Conservation (phyloP, 768 basidiomycete species). For the Suillus bovinus region DNA sequence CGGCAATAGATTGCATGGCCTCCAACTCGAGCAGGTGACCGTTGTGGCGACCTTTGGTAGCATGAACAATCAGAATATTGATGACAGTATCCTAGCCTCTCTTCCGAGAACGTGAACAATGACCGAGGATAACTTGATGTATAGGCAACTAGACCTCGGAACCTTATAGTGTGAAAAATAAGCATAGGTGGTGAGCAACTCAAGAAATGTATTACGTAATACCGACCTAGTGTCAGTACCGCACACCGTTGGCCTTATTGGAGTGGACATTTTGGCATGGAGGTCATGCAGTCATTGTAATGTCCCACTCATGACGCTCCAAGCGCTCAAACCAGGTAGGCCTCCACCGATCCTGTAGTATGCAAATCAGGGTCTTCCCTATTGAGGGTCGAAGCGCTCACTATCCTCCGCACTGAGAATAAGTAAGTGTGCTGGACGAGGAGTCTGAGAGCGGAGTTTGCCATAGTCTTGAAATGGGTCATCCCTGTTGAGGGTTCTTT, state of each 20-base stretch:
- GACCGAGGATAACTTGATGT: no score
- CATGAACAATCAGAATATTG: no score
- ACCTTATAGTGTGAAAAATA: no score
- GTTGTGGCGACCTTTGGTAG: no score
- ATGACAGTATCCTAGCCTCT: no score
- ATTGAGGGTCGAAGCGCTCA: not conserved
- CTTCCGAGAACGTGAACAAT: no score
- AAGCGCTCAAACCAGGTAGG: not conserved
- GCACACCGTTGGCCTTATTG: not conserved
- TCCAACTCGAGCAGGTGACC: no score
- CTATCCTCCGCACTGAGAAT: not conserved
- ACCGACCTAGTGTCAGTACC: not conserved
- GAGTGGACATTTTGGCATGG: not conserved
- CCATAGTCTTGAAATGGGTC: not conserved
- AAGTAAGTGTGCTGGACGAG: not conserved
- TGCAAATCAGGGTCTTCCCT: not conserved
- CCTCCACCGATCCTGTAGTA: not conserved
- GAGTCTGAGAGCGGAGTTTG: not conserved
- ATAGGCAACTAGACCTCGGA: no score
- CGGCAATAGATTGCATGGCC: no score
- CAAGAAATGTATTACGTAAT: not conserved
- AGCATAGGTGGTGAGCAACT: not conserved
- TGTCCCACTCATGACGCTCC: not conserved
- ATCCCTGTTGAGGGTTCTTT: not conserved
- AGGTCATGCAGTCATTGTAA: no score